These are phyloP conservation scores for Cyclotella choctawhatcheeana DNA, from an alignment of 108 stramenopile genomes.

Conservation along the genomic window DNA sequence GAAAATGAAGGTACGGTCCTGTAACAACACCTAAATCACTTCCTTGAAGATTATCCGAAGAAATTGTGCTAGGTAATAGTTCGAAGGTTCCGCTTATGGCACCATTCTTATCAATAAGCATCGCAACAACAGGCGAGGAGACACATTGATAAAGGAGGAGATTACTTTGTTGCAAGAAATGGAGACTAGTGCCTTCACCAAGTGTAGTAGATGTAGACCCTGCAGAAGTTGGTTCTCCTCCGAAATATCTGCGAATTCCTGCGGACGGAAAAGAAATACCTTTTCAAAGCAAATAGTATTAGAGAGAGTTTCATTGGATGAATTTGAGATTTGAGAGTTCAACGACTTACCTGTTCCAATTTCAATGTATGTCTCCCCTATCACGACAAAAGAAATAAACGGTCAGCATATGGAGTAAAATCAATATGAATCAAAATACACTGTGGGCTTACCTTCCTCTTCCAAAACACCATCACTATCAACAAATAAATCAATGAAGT, in stretches of 20 bases:
- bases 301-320: no score
- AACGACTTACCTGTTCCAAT: slow-evolving; percentile 45
- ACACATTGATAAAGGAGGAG: slow-evolving; percentile 72
- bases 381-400: no score
- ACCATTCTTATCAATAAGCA: slow-evolving; percentile 61
- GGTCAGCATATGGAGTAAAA: neutral
- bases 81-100: slow-evolving; percentile 67
- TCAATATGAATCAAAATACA: no score
- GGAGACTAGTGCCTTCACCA: slow-evolving; percentile 68
- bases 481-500: slow-evolving; percentile 56
- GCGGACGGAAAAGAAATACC: slow-evolving; percentile 60
- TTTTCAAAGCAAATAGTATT: no score
- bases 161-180: slow-evolving; percentile 60
- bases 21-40: slow-evolving; percentile 31
- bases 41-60: slow-evolving; percentile 46
- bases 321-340: no score
- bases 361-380: slow-evolving; percentile 58
- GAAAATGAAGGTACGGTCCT: slow-evolving; percentile 75
- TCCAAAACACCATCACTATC: slow-evolving; percentile 55
- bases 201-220: slow-evolving; percentile 57
- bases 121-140: slow-evolving; percentile 67
- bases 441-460: slow-evolving; percentile 21
- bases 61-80: slow-evolving; percentile 63
- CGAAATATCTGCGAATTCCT: slow-evolving; percentile 50
- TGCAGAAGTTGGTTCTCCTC: slow-evolving; percentile 36